phyloP scores from a whole-genome alignment of 1,284 basidiomycete species.

The Leccinum proliferum region DNA sequence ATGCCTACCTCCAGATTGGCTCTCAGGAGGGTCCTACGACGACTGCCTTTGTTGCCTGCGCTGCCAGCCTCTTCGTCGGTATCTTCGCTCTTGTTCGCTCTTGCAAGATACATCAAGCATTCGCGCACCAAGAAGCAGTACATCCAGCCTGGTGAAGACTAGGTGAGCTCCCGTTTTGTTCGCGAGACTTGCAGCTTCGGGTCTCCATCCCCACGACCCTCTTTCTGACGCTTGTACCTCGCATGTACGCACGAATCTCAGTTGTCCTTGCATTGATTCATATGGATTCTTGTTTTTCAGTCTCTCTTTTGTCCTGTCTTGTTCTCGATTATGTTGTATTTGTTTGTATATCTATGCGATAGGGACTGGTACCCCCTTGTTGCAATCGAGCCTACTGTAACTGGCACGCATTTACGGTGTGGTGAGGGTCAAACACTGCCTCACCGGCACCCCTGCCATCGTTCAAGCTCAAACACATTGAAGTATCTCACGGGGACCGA shows the following conservation, averaged over 20 bases:
- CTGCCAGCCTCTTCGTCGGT: conserved; percentile 41
- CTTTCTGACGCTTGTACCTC: background rate
- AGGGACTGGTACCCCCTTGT: background rate
- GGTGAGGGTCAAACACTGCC: no score
- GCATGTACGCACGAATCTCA: conserved; percentile 15
- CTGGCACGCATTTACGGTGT: no score
- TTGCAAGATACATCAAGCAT: conserved; percentile 37
- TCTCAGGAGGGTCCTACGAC: conserved; percentile 30
- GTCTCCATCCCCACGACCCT: background rate
- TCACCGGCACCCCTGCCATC: no score
- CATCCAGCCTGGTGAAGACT: conserved; percentile 50
- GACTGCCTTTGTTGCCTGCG: conserved; percentile 40
- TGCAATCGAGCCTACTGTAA: no score
- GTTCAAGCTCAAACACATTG: no score
- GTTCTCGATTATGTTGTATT: conserved; percentile 9
- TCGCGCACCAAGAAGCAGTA: conserved; percentile 40
- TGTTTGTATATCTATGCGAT: conserved; percentile 15
- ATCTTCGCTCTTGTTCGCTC: conserved; percentile 29
- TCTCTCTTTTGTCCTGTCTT: conserved; percentile 5
- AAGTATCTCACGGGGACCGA: no score
- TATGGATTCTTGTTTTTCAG: conserved; percentile 15
- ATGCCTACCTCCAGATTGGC: conserved; percentile 32
- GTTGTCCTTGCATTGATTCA: conserved; percentile 20
- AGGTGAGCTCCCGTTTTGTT: conserved; percentile 39
- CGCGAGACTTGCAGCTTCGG: conserved; percentile 9